Base-by-base conservation (phyloP, 2,329 filamentous ascomycete genomes). In the Phialemonium atrogriseum region DNA sequence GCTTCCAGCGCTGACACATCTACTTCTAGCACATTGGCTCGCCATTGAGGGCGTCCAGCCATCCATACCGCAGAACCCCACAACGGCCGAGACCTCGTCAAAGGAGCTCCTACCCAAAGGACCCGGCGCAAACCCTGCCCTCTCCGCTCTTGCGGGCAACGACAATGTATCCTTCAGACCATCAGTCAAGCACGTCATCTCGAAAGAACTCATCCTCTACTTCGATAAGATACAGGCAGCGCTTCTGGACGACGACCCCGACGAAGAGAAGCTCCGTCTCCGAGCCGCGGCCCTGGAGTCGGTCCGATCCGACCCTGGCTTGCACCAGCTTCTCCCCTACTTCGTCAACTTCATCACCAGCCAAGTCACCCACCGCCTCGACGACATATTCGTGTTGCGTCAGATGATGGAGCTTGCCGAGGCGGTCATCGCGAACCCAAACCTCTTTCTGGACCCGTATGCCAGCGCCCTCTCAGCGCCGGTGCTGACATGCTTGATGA, bases 21-120 rank as follows among this genome's bases (percentile, higher is more conserved):
- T 9, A 13, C 5, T 14, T 23, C 35, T 50, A 88, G 91, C 85
- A 38, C 91, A 98, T 60, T 98, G 91, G 89, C 78, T 96, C 39
- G 88, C 91, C 14, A 86, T 98, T 29, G 91, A 98, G 66, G 91
- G 91, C 37, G 91, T 96, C 17, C 89, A 98, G 54, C 91, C 91
- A 3, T 84, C 87, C 1, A 95, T 96, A 46, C 87, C 89, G 2
- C 89, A 96, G 57, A 98, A 98, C 56, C 91, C 91, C 6, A 91
- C 87, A 2, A 79, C 83, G 5, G 77, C 79, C 49, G 88, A 95
- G 54, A 80, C 85, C 18, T 73, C 85, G 38, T 78, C 82, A 31
- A 82, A 88, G 51, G 88, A 95, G 48, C 70, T 95, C 18, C 70
- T 93, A 12, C 84, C 88, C 19, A 96, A 95, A 61, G 89, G 88